These are phyloP conservation scores for Chalaropsis ovoidea DNA, from an alignment of 2,329 filamentous ascomycete species.

Conservation along the genomic window DNA sequence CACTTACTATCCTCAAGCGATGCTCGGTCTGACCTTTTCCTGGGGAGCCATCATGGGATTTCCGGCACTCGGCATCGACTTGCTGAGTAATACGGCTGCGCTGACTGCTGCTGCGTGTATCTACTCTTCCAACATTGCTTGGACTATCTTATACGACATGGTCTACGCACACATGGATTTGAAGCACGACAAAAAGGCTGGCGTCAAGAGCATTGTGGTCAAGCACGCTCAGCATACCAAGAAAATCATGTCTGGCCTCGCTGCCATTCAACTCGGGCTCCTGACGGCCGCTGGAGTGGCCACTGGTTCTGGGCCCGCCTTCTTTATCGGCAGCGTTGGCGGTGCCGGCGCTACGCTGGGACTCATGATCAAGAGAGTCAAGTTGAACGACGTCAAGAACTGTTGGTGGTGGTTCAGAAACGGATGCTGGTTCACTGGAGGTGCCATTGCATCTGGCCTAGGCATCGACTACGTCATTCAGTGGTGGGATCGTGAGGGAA, in stretches of 20 bases:
- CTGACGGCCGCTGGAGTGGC: conserved; percentile 60
- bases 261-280: conserved; percentile 56
- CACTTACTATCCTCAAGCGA: conserved; percentile 77
- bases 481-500: conserved; percentile 28
- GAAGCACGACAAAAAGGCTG: conserved; percentile 72
- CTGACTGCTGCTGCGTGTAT: conserved; percentile 56
- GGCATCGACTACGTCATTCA: conserved; percentile 49
- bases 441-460: conserved; percentile 49
- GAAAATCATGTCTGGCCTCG: conserved; percentile 59
- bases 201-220: conserved; percentile 79
- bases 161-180: conserved; percentile 91
- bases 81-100: conserved; percentile 54
- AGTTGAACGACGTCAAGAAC: conserved; percentile 54
- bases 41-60: conserved; percentile 87
- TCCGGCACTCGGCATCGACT: conserved; percentile 66
- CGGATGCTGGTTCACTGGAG: conserved; percentile 58
- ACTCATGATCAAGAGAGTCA: conserved; percentile 57
- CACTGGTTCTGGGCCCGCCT: conserved; percentile 56
- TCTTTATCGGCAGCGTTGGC: conserved; percentile 57
- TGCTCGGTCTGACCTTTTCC: conserved; percentile 75
- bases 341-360: conserved; percentile 52
- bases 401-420: conserved; percentile 73
- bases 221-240: conserved; percentile 72
- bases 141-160: conserved; percentile 86
- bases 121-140: conserved; percentile 69